These are phyloP conservation scores for Bipolaris victoriae DNA, from an alignment of 2,329 filamentous ascomycete genomes.

Conservation along the genomic window DNA sequence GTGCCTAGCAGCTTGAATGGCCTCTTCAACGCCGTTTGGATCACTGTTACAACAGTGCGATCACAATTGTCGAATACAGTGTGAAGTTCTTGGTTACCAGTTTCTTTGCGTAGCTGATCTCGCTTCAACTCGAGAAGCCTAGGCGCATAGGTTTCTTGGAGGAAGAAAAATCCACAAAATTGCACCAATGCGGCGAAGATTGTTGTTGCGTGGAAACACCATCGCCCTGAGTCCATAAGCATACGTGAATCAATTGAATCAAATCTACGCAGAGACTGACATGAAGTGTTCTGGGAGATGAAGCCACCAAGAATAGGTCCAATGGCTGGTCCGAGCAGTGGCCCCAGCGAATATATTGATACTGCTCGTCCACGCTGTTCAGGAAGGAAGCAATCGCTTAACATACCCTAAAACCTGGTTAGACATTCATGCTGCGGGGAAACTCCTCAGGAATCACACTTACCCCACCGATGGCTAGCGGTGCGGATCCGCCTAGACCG, in stretches of 20 bases:
- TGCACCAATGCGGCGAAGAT: conserved; percentile 69
- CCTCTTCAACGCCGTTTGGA: conserved; percentile 55
- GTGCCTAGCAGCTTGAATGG: conserved; percentile 63
- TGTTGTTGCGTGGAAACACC: conserved; percentile 73
- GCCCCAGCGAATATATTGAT: conserved; percentile 67
- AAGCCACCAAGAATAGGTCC: conserved; percentile 71
- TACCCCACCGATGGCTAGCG: conserved; percentile 48
- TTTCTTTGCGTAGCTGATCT: conserved; percentile 62
- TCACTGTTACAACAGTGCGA: conserved; percentile 38
- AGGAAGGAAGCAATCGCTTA: conserved; percentile 63
- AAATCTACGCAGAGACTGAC: conserved; percentile 37
- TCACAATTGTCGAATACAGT: conserved; percentile 56
- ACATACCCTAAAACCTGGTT: conserved; percentile 34
- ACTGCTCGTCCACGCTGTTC: conserved; percentile 69
- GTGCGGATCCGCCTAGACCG: conserved; percentile 48
- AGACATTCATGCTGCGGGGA: neutral
- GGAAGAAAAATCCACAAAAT: conserved; percentile 64
- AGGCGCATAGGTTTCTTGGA: conserved; percentile 70
- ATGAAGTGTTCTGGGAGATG: conserved; percentile 67
- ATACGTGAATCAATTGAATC: too few relatives aligned
- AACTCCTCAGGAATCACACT: conserved; percentile 4
- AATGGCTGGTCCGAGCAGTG: conserved; percentile 68
- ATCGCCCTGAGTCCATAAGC: conserved; percentile 56
- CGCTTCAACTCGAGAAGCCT: conserved; percentile 66
- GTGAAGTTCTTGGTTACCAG: conserved; percentile 65